Conservation (phyloP, 1,284 basidiomycete species). For the Gymnopus androsaceus region DNA sequence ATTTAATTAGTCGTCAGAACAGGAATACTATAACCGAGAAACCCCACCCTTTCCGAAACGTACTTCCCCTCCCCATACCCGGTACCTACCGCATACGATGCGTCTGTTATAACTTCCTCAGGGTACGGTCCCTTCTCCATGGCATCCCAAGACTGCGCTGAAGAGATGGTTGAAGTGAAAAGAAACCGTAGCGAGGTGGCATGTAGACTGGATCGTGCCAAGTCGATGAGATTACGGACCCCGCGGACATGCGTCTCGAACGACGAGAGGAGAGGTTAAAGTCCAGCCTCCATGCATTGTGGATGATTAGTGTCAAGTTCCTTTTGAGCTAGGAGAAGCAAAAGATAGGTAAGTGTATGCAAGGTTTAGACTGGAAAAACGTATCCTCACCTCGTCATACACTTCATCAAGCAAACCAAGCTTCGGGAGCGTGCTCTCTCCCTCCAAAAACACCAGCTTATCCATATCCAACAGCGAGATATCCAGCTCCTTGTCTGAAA, state of each 20-base stretch:
- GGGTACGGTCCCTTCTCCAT: slow-evolving; percentile 10
- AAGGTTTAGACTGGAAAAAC: neutral
- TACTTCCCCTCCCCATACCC: slow-evolving; percentile 23
- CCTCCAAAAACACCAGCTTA: slow-evolving; percentile 34
- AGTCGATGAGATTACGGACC: slow-evolving; percentile 25
- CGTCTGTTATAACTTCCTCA: slow-evolving; percentile 4
- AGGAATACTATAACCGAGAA: neutral
- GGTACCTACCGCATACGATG: neutral
- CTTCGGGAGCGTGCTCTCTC: slow-evolving; percentile 22
- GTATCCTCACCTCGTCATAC: slow-evolving; percentile 7
- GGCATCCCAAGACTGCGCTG: slow-evolving; percentile 7
- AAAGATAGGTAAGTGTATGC: neutral
- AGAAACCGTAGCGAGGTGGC: slow-evolving; percentile 29
- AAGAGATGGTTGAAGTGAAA: slow-evolving; percentile 33
- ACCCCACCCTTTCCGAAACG: slow-evolving; percentile 22
- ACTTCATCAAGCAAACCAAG: slow-evolving; percentile 26
- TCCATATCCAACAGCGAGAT: slow-evolving; percentile 24
- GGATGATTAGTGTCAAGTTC: slow-evolving; percentile 22
- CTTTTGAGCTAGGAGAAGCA: neutral
- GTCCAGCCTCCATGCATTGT: slow-evolving; percentile 32
- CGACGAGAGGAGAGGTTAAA: slow-evolving; percentile 30
- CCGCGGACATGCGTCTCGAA: slow-evolving; percentile 28
- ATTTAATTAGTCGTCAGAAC: neutral
- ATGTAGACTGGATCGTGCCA: slow-evolving; percentile 19
- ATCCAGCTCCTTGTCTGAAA: slow-evolving; percentile 34